Evolutionary conservation across 2,329 filamentous ascomycete genomes (phyloP), one percentile per base, ranked within the genome.

Genomic region (Aspergillus ibericus): DNA sequence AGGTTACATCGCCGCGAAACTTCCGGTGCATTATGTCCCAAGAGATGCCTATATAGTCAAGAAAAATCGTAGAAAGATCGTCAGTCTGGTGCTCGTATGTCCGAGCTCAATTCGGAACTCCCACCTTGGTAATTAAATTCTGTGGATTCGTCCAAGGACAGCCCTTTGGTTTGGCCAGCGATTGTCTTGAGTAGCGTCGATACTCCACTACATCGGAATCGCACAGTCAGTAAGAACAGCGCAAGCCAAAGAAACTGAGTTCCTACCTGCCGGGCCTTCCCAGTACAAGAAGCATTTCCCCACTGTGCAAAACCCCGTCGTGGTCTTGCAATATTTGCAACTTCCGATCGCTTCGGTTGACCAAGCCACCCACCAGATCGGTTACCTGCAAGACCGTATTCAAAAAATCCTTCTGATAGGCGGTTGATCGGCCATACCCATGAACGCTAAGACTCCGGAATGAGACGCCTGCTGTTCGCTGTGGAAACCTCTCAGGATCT

Each of bases 111-210:
- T 32, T 9, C 8, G 10, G 18, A 48, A 5, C 32, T 29, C 53
- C 20, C 40, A 56, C 60, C 60, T 82, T 92, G 88, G 70, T 93
- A 93, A 77, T 93, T 93, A 72, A 93, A 85, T 60, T 88, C 84
- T 0, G 89, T 87, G 5, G 79, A 75, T 2, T 86, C 75, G 50
- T 89, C 88, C 18, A 93, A 80, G 62, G 83, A 84, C 68, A 93
- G 88, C 48, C 90, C 90, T 65, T 91, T 87, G 40, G 88, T 90
- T 75, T 93, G 89, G 62, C 90, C 90, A 8, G 90, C 85, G 63
- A 93, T 83, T 0, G 89, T 90, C 79, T 93, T 93, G 58, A 95
- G 80, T 62, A 93, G 86, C 1, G 91, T 93, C 12, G 88, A 90
- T 74, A 91, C 93, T 47, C 72, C 72, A 25, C 51, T 53, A 8